These are phyloP conservation scores for Fusarium kyushuense DNA, from an alignment of 2,329 filamentous ascomycete genomes.

Conservation along the genomic window DNA sequence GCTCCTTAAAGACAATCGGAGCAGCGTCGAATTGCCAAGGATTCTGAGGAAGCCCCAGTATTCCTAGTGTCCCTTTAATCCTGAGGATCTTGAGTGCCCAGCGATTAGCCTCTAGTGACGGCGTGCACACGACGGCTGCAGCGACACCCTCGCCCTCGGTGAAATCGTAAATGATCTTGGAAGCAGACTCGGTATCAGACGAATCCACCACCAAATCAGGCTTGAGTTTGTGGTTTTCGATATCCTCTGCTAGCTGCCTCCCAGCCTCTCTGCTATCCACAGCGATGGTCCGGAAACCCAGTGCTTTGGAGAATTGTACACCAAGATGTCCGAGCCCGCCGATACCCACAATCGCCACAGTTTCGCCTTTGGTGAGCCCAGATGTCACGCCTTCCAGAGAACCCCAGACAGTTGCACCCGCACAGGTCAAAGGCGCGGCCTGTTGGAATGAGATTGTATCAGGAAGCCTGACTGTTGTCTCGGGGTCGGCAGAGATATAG, in stretches of 20 bases:
- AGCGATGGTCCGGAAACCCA: conserved; percentile 9
- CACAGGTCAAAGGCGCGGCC: conserved; percentile 15
- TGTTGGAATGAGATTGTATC: conserved; percentile 9
- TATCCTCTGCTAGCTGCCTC: conserved; percentile 6
- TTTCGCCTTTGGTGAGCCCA: neutral
- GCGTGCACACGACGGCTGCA: conserved; percentile 7
- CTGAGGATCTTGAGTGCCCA: conserved; percentile 8
- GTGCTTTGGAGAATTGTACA: conserved; percentile 15
- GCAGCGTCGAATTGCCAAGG: conserved; percentile 20
- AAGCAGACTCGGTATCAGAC: neutral
- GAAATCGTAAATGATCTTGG: conserved; percentile 10
- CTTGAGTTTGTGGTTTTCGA: neutral
- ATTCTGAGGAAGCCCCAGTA: conserved; percentile 3
- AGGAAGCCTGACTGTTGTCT: neutral
- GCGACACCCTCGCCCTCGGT: conserved; percentile 5
- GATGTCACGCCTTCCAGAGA: conserved; percentile 3
- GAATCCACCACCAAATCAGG: conserved; percentile 15
- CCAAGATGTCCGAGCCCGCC: conserved; percentile 14
- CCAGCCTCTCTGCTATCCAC: conserved; percentile 23
- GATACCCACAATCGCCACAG: conserved; percentile 2
- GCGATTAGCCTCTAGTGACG: conserved; percentile 11
- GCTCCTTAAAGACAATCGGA: conserved; percentile 13
- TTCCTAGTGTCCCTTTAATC: conserved; percentile 10
- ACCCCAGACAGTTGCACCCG: conserved; percentile 19
- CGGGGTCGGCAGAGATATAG: conserved; percentile 4